These are phyloP conservation scores for Blastobotrys elegans DNA, from an alignment of 1,139 yeast species.

Conservation along the genomic window DNA sequence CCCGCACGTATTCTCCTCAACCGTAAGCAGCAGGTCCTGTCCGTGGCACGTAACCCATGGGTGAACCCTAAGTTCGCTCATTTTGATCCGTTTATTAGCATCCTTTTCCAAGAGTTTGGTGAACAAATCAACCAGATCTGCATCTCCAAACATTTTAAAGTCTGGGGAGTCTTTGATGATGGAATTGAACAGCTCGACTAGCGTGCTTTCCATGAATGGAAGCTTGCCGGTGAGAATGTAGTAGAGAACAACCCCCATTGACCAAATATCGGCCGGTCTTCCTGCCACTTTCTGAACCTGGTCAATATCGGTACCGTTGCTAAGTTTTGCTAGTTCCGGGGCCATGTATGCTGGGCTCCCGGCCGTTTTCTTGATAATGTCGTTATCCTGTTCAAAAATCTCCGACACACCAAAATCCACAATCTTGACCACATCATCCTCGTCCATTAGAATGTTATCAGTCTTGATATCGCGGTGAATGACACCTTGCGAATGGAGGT, in stretches of 20 bases:
- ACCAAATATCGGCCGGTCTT: constrained; percentile 74
- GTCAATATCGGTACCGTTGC: constrained; percentile 19
- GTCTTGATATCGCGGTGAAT: constrained; percentile 96
- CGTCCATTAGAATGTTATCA: constrained; percentile 74
- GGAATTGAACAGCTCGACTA: constrained; percentile 46
- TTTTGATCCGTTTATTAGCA: constrained; percentile 50
- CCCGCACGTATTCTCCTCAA: constrained; percentile 37
- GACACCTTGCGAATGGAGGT: constrained; percentile 86
- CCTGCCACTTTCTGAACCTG: constrained; percentile 49
- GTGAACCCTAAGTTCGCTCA: constrained; percentile 50
- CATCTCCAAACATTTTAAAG: constrained; percentile 15
- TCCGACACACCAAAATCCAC: constrained; percentile 94
- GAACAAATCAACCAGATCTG: constrained; percentile 30
- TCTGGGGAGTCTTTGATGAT: constrained; percentile 28
- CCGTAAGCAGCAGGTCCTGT: constrained; percentile 33
- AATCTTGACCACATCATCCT: constrained; percentile 75
- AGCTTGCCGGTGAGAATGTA: constrained; percentile 36
- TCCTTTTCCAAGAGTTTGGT: constrained; percentile 42
- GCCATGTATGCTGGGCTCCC: constrained; percentile 85
- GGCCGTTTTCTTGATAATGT: constrained; percentile 51
- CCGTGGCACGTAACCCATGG: constrained; percentile 50
- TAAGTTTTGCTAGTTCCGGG: constrained; percentile 66
- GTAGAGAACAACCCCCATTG: constrained; percentile 62
- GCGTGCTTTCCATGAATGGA: constrained; percentile 37
- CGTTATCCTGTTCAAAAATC: constrained; percentile 53